A percentile compares a stretch with the other conserved stretches of the same genome.
Evolutionary conservation across 495 filamentous ascomycete genomes (phyloP).

Genomic region (Penicillium paxilli): DNA sequence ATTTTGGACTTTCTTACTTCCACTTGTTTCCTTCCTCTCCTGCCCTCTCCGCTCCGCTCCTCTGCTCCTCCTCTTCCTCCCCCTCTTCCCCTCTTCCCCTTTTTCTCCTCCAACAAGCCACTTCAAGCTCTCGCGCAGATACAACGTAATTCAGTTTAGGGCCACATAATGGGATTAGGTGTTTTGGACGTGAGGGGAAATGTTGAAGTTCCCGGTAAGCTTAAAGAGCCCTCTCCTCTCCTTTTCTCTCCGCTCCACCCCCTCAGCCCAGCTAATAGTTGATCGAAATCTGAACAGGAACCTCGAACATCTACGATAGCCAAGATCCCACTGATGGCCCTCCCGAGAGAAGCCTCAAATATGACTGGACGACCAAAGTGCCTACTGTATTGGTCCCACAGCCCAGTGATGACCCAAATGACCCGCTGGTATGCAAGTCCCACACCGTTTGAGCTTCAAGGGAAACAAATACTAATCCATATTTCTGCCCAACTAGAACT

Average conservation of each 20-base stretch:
- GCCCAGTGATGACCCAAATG: conserved; percentile 78
- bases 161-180: conserved; percentile 73
- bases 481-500: conserved; percentile 58
- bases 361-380: conserved; percentile 63
- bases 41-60: too few species aligned
- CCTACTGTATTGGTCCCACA: conserved; percentile 79
- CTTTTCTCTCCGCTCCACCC: not conserved
- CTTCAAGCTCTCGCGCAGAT: not conserved
- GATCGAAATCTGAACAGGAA: conserved; percentile 46
- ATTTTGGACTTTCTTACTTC: too few species aligned
- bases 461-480: not conserved
- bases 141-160: not conserved
- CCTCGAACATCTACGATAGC: conserved; percentile 63
- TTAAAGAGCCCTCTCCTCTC: not conserved
- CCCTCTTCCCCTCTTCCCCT: not conserved
- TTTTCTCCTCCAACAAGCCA: not conserved
- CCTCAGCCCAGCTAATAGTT: not conserved
- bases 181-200: conserved; percentile 60
- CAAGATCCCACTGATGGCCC: conserved; percentile 39
- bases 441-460: too few species aligned
- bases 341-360: conserved; percentile 57
- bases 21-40: too few species aligned
- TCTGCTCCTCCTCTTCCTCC: too few species aligned
- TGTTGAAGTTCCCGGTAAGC: conserved; percentile 72
- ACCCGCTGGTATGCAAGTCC: conserved; percentile 68